A percentile compares a stretch with the other conserved stretches of the same genome.
Conservation (phyloP, 2,329 filamentous ascomycete genomes). For the Pseudogymnoascus sp. region DNA sequence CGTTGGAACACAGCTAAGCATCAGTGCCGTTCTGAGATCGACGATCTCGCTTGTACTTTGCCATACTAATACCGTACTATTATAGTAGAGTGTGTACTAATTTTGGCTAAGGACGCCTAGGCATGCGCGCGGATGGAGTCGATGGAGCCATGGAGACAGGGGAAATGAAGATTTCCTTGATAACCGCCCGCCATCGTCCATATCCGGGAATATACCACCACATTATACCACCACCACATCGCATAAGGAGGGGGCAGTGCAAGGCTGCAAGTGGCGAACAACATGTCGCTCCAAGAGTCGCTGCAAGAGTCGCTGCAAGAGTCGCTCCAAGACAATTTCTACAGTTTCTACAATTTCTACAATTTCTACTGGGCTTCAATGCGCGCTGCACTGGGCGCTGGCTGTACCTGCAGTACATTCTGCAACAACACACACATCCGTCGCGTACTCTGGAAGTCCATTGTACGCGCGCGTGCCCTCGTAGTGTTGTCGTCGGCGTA, state of each 20-base stretch:
- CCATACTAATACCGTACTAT: neutral
- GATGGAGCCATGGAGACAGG: conserved; percentile 2
- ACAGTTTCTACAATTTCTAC: neutral
- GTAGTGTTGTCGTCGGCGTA: neutral
- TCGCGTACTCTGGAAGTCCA: neutral
- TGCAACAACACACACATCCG: neutral
- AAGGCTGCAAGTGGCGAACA: neutral
- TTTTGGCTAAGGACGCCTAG: no score
- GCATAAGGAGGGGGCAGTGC: neutral
- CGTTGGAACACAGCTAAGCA: conserved; percentile 2
- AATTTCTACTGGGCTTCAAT: no score
- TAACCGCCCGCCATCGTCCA: neutral
- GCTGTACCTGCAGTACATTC: neutral
- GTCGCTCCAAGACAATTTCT: no score
- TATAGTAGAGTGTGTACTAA: neutral
- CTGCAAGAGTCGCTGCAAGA: no score
- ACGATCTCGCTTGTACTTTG: neutral
- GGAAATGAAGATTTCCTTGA: conserved; percentile 7
- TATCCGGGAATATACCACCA: neutral
- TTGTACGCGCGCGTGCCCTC: neutral
- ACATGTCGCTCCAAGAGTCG: neutral
- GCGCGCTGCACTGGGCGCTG: neutral
- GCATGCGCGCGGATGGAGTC: neutral
- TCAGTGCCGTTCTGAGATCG: neutral
- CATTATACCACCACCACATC: neutral